These are phyloP conservation scores for Ramaria sp. DNA, from an alignment of 768 basidiomycete genomes.

Conservation along the genomic window DNA sequence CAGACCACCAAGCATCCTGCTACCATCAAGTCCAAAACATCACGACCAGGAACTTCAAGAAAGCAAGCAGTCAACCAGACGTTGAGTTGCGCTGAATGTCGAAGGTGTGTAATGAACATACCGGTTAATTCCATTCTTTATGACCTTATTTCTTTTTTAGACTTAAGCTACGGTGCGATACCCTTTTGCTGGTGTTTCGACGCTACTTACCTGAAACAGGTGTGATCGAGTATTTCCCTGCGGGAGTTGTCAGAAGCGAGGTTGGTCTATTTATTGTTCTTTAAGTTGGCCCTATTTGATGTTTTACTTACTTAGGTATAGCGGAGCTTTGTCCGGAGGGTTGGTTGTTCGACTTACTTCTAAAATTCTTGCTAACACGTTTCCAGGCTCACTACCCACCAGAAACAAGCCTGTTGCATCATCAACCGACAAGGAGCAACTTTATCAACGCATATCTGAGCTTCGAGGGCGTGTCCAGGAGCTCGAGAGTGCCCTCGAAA, in stretches of 20 bases:
- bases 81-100: conserved; percentile 10
- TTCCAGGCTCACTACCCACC: conserved; percentile 5
- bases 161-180: conserved; percentile 1
- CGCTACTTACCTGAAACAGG: not conserved
- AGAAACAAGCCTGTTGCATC: conserved; percentile 6
- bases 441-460: conserved; percentile 52
- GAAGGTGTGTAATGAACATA: not conserved
- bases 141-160: not conserved
- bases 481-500: conserved; percentile 54
- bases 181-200: not conserved
- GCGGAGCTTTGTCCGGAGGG: conserved; percentile 8
- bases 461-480: conserved; percentile 55
- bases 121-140: not conserved
- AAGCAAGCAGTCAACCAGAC: conserved; percentile 9
- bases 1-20: not conserved
- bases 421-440: conserved; percentile 6
- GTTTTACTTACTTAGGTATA: not conserved
- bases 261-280: not conserved
- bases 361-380: not conserved
- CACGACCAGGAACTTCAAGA: not conserved
- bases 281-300: not conserved
- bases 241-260: conserved; percentile 9
- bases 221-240: conserved; percentile 9
- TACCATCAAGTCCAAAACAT: not conserved
- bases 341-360: not conserved